phyloP scores from a whole-genome alignment of 208 protist genomes.

The Trypanosoma congolense region DNA sequence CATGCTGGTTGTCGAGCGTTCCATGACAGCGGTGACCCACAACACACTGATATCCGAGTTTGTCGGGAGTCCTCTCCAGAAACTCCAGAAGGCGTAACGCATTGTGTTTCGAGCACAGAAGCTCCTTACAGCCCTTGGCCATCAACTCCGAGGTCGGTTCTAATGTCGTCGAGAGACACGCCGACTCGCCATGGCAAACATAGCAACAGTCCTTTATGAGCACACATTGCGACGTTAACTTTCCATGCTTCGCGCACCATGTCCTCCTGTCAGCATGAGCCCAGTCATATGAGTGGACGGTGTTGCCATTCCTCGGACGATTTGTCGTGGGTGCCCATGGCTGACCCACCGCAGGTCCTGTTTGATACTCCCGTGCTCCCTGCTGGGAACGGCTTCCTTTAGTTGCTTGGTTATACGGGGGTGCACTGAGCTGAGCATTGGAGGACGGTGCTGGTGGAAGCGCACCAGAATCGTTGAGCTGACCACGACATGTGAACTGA shows the following conservation, averaged over 20 bases:
- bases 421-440: not conserved
- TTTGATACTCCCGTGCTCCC: slow-evolving; percentile 2
- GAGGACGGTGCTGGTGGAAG: not conserved
- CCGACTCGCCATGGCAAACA: slow-evolving; percentile 62
- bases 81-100: slow-evolving; percentile 69
- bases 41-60: slow-evolving; percentile 66
- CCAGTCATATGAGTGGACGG: slow-evolving; percentile 16
- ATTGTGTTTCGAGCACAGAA: slow-evolving; percentile 75
- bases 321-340: slow-evolving; percentile 16
- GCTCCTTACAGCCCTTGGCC: slow-evolving; percentile 41
- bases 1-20: slow-evolving; percentile 16
- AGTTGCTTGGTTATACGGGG: slow-evolving; percentile 8
- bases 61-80: slow-evolving; percentile 54
- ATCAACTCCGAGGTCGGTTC: slow-evolving; percentile 46
- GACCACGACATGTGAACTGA: slow-evolving; percentile 40
- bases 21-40: slow-evolving; percentile 60
- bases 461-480: slow-evolving; percentile 17
- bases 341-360: slow-evolving; percentile 2
- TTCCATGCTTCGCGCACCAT: slow-evolving; percentile 81
- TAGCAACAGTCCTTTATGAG: slow-evolving; percentile 71
- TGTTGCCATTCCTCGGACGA: slow-evolving; percentile 9
- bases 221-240: slow-evolving; percentile 50
- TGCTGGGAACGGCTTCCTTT: slow-evolving; percentile 23
- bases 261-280: slow-evolving; percentile 34
- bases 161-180: slow-evolving; percentile 75